Evolutionary conservation across 495 filamentous ascomycete genomes (phyloP).

Genomic region (Patellaria atrata): DNA sequence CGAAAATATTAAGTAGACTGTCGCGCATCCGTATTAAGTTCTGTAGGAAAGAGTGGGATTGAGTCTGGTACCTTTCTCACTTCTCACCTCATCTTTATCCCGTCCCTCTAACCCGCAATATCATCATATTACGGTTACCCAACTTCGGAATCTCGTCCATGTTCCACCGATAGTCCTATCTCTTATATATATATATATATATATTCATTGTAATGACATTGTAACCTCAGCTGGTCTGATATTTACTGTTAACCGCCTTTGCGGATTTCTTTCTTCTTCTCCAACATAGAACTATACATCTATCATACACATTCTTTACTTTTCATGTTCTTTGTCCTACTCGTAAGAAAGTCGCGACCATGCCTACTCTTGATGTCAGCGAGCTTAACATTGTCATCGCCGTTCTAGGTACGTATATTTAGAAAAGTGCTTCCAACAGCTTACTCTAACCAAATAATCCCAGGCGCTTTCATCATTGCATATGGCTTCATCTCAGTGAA

Average conservation of each 20-base stretch:
- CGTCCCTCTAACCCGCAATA: not conserved
- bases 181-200: too few relatives aligned
- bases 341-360: not conserved
- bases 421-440: not conserved
- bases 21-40: not conserved
- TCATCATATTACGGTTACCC: too few relatives aligned
- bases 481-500: slow-evolving; percentile 7
- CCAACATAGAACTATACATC: too few relatives aligned
- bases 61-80: slow-evolving; percentile 1
- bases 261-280: too few relatives aligned
- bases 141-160: too few relatives aligned
- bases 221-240: slow-evolving; percentile 1
- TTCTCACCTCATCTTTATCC: not conserved
- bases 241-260: too few relatives aligned
- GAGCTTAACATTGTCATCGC: slow-evolving; percentile 7
- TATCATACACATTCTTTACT: not conserved
- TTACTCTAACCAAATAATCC: not conserved
- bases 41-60: not conserved
- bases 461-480: slow-evolving; percentile 4
- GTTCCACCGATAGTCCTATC: too few relatives aligned
- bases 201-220: too few relatives aligned
- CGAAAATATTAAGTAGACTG: slow-evolving; percentile 1
- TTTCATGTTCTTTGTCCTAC: not conserved
- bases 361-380: slow-evolving; percentile 7
- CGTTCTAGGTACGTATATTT: slow-evolving; percentile 1